Conservation (phyloP, 495 filamentous ascomycete genomes). For the Xylaria palmicola region DNA sequence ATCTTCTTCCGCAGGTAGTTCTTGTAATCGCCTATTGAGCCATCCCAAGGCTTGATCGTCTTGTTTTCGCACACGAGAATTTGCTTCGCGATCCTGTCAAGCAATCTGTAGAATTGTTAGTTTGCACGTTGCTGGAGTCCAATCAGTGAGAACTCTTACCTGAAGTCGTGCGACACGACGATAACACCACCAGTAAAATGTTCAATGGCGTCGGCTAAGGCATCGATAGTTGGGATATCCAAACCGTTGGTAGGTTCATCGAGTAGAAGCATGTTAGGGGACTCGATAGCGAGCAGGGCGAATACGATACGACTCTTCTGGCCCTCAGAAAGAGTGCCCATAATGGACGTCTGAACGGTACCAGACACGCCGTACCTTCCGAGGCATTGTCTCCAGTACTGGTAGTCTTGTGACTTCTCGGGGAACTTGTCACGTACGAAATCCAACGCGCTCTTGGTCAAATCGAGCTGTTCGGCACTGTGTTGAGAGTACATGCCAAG, state of each 20-base stretch:
- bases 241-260: constrained; percentile 99
- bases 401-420: constrained; percentile 90
- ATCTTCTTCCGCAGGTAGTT: constrained; percentile 99
- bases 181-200: constrained; percentile 95
- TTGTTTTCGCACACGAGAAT: constrained; percentile 99
- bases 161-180: constrained; percentile 97
- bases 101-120: constrained; percentile 58
- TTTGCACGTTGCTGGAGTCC: background rate
- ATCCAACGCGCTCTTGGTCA: constrained; percentile 96
- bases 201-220: constrained; percentile 95
- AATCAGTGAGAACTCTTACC: constrained; percentile 52
- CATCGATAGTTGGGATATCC: constrained; percentile 98
- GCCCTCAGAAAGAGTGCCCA: constrained; percentile 96
- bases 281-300: constrained; percentile 90
- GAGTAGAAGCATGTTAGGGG: constrained; percentile 95
- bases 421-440: constrained; percentile 96
- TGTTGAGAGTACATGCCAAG: constrained; percentile 97
- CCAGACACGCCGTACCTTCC: constrained; percentile 90
- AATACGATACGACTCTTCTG: constrained; percentile 99
- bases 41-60: constrained; percentile 85
- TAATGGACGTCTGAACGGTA: constrained; percentile 91
- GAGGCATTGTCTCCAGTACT: constrained; percentile 98
- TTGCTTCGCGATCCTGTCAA: constrained; percentile 99
- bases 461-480: constrained; percentile 95
- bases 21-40: constrained; percentile 92